A percentile compares a stretch with the other conserved stretches of the same genome.
Evolutionary conservation across 805 yeast genomes (phyloP).

Genomic region (Barnettozyma vustinii): DNA sequence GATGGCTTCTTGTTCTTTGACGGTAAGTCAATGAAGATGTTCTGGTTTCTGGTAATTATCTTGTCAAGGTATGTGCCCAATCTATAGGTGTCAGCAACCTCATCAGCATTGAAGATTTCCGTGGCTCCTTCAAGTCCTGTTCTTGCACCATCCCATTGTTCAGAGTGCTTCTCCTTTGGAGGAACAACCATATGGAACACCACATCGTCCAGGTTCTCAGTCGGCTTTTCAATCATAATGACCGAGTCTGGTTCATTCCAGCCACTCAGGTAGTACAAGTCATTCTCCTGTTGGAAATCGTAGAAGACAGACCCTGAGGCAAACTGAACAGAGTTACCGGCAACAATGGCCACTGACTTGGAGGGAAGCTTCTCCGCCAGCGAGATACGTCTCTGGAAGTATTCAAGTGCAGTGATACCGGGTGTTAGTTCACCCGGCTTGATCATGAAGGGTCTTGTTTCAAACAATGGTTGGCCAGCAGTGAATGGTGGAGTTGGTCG

Average conservation of each 20-base stretch:
- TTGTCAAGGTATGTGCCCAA: slow-evolving; percentile 39
- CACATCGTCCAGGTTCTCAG: slow-evolving; percentile 45
- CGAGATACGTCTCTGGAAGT: slow-evolving; percentile 61
- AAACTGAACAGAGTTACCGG: slow-evolving; percentile 66
- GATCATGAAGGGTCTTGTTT: slow-evolving; percentile 75
- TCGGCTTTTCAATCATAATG: slow-evolving; percentile 58
- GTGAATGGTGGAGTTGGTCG: slow-evolving; percentile 29
- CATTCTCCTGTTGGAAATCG: slow-evolving; percentile 88
- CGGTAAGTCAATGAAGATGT: slow-evolving; percentile 51
- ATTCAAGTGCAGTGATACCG: slow-evolving; percentile 81
- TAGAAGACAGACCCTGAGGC: slow-evolving; percentile 91
- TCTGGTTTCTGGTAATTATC: slow-evolving; percentile 42
- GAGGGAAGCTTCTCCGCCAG: slow-evolving; percentile 55
- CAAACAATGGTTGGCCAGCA: slow-evolving; percentile 83
- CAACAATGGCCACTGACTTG: slow-evolving; percentile 64
- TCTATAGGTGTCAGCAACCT: slow-evolving; percentile 46
- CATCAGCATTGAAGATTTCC: slow-evolving; percentile 86
- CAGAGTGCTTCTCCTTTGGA: slow-evolving; percentile 68
- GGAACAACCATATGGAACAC: slow-evolving; percentile 80
- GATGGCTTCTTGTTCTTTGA: slow-evolving; percentile 19
- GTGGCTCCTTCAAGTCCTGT: slow-evolving; percentile 80
- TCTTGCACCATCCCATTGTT: slow-evolving; percentile 93
- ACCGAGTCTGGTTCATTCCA: slow-evolving; percentile 88
- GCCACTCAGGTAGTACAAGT: slow-evolving; percentile 81
- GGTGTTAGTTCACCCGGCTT: slow-evolving; percentile 79